Conservation (phyloP, 2,329 filamentous ascomycete genomes). For the Macrophomina phaseolina region DNA sequence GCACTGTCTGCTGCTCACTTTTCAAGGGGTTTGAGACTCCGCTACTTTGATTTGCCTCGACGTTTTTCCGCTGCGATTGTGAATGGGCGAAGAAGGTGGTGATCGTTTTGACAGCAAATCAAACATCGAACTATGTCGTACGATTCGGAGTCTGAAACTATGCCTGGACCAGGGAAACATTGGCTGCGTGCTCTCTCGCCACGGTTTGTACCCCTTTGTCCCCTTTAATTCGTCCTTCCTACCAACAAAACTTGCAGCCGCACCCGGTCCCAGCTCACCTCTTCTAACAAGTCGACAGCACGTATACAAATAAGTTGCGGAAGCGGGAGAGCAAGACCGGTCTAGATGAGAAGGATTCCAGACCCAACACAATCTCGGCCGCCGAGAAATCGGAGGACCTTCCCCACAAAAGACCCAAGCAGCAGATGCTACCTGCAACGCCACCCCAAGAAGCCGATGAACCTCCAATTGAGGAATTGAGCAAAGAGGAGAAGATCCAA, state of each 20-base stretch:
- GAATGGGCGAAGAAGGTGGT: constrained; percentile 18
- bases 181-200: constrained; percentile 10
- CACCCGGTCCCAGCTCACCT: neutral
- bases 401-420: constrained; percentile 15
- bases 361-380: neutral
- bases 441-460: constrained; percentile 14
- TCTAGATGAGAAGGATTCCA: constrained; percentile 11
- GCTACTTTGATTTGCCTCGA: neutral
- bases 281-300: constrained; percentile 1
- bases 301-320: constrained; percentile 9
- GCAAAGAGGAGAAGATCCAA: neutral
- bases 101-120: neutral
- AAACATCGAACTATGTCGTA: constrained; percentile 15
- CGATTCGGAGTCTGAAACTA: constrained; percentile 12
- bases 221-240: neutral
- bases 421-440: neutral
- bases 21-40: neutral
- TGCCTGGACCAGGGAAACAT: constrained; percentile 15
- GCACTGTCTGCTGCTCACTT: neutral
- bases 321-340: constrained; percentile 12
- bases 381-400: constrained; percentile 11
- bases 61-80: neutral
- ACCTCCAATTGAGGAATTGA: neutral
- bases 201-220: neutral
- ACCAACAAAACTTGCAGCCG: neutral